These are phyloP conservation scores for Ogataea philodendri DNA, from an alignment of 805 yeast species.

Conservation along the genomic window DNA sequence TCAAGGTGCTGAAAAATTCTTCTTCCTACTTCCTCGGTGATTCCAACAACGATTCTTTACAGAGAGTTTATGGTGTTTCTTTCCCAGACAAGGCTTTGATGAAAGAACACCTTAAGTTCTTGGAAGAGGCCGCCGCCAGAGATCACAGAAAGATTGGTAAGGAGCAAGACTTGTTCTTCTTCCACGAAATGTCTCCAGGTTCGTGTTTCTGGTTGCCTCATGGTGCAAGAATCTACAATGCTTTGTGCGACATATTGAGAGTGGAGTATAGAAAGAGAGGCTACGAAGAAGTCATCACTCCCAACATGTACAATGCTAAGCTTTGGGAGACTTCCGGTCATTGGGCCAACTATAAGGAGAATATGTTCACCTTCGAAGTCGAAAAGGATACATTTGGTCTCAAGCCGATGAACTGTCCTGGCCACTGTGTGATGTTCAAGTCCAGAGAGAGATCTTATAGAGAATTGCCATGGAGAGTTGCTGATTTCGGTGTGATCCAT, in stretches of 20 bases:
- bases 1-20: conserved; percentile 92
- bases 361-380: conserved; percentile 95
- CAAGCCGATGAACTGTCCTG: conserved; percentile 92
- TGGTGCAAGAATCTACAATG: conserved; percentile 95
- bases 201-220: conserved; percentile 99
- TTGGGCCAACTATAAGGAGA: conserved; percentile 96
- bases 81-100: conserved; percentile 97
- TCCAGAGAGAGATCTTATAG: conserved; percentile 92
- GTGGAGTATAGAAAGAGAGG: conserved; percentile 89
- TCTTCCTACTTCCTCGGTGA: conserved; percentile 96
- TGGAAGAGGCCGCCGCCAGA: conserved; percentile 94
- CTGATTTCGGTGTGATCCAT: conserved; percentile 96
- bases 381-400: conserved; percentile 94
- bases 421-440: conserved; percentile 91
- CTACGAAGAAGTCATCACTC: conserved; percentile 97
- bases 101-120: conserved; percentile 91
- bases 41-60: conserved; percentile 87
- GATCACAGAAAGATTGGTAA: conserved; percentile 95
- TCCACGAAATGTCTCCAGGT: conserved; percentile 97
- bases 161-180: conserved; percentile 93
- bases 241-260: conserved; percentile 76
- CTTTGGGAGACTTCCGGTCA: conserved; percentile 99
- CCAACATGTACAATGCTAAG: conserved; percentile 96
- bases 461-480: conserved; percentile 98
- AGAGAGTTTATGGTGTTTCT: conserved; percentile 95